A percentile compares a stretch with the other conserved stretches of the same genome.
These are phyloP conservation scores for Albifimbria verrucaria DNA, from an alignment of 2,329 filamentous ascomycete species.

Conservation along the genomic window DNA sequence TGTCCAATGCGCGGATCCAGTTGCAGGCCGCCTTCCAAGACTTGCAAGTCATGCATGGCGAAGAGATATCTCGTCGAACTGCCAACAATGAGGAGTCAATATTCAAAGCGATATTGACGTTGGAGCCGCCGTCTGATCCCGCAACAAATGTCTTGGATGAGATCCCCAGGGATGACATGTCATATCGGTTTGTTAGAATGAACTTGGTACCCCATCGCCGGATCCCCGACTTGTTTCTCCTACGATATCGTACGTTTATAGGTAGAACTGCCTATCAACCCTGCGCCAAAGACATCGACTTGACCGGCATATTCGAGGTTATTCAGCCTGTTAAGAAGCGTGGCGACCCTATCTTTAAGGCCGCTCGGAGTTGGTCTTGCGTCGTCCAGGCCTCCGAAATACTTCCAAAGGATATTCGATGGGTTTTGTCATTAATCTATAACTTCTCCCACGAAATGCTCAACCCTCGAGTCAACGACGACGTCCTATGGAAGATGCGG, in stretches of 20 bases:
- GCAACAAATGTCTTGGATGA: slow-evolving; percentile 6
- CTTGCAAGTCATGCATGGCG: neutral
- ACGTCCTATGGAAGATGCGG: slow-evolving; percentile 18
- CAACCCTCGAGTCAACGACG: slow-evolving; percentile 8
- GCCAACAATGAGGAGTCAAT: neutral
- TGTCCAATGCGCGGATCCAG: slow-evolving; percentile 3
- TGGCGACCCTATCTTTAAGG: slow-evolving; percentile 21
- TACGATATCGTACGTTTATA: slow-evolving; percentile 22
- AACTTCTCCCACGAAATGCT: slow-evolving; percentile 27
- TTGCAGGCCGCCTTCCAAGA: neutral
- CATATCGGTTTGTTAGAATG: slow-evolving; percentile 16
- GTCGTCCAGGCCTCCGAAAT: slow-evolving; percentile 15
- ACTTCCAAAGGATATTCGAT: slow-evolving; percentile 27
- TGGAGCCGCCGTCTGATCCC: neutral
- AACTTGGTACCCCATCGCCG: slow-evolving; percentile 18
- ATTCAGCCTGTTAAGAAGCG: slow-evolving; percentile 16
- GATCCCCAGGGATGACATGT: slow-evolving; percentile 19
- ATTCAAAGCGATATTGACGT: neutral
- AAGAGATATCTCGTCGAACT: slow-evolving; percentile 1
- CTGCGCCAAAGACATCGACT: slow-evolving; percentile 18
- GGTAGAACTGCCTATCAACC: slow-evolving; percentile 25
- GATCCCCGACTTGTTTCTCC: slow-evolving; percentile 17
- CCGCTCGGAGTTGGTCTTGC: slow-evolving; percentile 29
- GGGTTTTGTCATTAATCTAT: slow-evolving; percentile 27
- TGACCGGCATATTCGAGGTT: slow-evolving; percentile 15